Conservation (phyloP, 805 yeast genomes). For the Sugiyamaella chiloensis region DNA sequence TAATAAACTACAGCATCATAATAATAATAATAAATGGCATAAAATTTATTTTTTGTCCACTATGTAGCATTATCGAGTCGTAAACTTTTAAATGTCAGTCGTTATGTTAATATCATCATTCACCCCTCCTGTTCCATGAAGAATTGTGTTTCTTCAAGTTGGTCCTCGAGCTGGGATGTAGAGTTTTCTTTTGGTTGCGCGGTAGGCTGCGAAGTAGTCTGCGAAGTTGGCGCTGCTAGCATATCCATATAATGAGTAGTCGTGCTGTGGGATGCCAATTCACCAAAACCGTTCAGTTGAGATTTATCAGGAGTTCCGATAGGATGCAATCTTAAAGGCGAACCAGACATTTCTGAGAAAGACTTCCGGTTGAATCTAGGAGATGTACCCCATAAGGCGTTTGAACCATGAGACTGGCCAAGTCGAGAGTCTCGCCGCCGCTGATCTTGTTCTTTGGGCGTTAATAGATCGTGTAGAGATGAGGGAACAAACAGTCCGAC, state of each 20-base stretch:
- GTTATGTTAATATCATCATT: neutral
- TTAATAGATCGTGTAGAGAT: constrained; percentile 71
- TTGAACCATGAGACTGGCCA: constrained; percentile 8
- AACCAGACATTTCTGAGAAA: constrained; percentile 14
- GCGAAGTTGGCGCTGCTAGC: constrained; percentile 4
- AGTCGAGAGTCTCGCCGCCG: constrained; percentile 1
- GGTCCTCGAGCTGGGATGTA: constrained; percentile 11
- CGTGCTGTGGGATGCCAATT: neutral
- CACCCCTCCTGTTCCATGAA: constrained; percentile 25
- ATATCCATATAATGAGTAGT: constrained; percentile 10
- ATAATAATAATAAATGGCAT: too few relatives aligned
- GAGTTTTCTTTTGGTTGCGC: neutral
- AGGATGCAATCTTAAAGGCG: constrained; percentile 15
- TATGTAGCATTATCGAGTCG: too few relatives aligned
- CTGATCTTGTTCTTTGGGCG: constrained; percentile 59
- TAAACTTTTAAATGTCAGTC: too few relatives aligned
- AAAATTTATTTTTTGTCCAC: too few relatives aligned
- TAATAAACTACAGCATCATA: too few relatives aligned
- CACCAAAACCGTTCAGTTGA: constrained; percentile 12
- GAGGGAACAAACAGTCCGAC: constrained; percentile 60
- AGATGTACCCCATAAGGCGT: constrained; percentile 19
- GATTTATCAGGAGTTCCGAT: constrained; percentile 25
- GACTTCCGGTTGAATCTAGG: constrained; percentile 19
- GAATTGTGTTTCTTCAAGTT: constrained; percentile 26
- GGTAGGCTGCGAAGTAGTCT: constrained; percentile 8